Conservation (phyloP, 345 rosid genomes). For the Moricandia moricandioides region DNA sequence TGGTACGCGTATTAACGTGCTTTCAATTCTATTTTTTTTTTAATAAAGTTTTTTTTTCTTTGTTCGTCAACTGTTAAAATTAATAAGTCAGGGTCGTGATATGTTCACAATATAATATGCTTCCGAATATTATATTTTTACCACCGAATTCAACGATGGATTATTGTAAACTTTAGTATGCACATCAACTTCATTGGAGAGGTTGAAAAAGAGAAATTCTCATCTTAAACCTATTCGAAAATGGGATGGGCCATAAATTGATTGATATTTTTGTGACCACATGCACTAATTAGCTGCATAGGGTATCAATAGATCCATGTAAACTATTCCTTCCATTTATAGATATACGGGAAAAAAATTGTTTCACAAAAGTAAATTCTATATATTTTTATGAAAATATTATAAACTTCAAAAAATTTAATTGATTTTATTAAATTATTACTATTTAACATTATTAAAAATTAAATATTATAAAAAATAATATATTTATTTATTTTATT, state of each 20-base stretch:
- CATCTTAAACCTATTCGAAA: background rate
- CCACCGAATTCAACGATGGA: background rate
- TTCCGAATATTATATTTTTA: background rate
- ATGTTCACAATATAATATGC: background rate
- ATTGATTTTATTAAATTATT: too few species aligned
- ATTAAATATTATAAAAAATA: too few species aligned
- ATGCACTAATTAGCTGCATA: background rate
- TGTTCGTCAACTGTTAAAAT: background rate
- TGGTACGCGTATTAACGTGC: constrained; percentile 6
- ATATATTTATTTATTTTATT: too few species aligned
- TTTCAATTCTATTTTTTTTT: background rate
- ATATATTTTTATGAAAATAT: too few species aligned
- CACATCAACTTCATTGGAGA: background rate
- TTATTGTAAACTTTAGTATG: background rate
- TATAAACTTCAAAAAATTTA: too few species aligned
- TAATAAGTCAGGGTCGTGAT: background rate
- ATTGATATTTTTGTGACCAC: constrained; percentile 12
- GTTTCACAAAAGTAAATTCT: too few species aligned
- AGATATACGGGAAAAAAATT: too few species aligned
- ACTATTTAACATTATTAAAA: too few species aligned
- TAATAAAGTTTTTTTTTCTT: background rate
- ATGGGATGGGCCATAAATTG: background rate
- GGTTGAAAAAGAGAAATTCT: constrained; percentile 3
- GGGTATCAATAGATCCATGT: background rate
- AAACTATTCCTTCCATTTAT: too few species aligned